Evolutionary conservation across 176 grass and related monocot species (phyloP).

Genomic region (Oryza meridionalis): DNA sequence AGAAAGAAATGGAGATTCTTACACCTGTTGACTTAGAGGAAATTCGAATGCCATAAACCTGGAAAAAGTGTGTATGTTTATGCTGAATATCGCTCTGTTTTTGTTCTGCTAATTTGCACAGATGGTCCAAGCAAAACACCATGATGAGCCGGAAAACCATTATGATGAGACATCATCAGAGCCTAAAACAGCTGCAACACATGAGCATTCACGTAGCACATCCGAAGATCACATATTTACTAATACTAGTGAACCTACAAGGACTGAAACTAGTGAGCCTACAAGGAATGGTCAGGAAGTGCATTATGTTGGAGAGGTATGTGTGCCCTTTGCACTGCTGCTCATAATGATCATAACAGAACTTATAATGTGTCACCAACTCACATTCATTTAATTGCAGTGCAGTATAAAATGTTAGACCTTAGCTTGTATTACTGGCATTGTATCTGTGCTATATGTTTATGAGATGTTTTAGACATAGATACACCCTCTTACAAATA

Average conservation of each 20-base stretch:
- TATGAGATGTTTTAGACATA: slow-evolving; percentile 15
- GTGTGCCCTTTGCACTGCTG: slow-evolving; percentile 22
- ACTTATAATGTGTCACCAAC: neutral
- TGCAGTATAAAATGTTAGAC: slow-evolving; percentile 30
- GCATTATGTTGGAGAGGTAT: slow-evolving; percentile 83
- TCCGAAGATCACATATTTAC: slow-evolving; percentile 50
- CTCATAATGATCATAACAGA: neutral
- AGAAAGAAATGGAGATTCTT: slow-evolving; percentile 3
- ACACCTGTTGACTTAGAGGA: neutral
- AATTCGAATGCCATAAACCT: slow-evolving; percentile 35
- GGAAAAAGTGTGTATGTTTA: slow-evolving; percentile 15
- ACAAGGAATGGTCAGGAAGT: slow-evolving; percentile 59
- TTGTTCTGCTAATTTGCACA: slow-evolving; percentile 40
- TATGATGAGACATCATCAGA: slow-evolving; percentile 44
- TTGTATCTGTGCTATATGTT: slow-evolving; percentile 17
- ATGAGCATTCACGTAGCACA: slow-evolving; percentile 45
- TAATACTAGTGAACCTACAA: slow-evolving; percentile 36
- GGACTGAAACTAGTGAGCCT: slow-evolving; percentile 48
- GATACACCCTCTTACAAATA: neutral
- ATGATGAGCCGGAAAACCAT: slow-evolving; percentile 56
- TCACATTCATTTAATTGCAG: slow-evolving; percentile 2
- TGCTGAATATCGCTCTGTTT: slow-evolving; percentile 29
- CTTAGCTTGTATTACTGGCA: neutral
- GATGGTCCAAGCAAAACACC: slow-evolving; percentile 72
- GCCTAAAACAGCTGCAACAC: slow-evolving; percentile 43